A percentile compares a stretch with the other conserved stretches of the same genome.
These are phyloP conservation scores for Aechmea fasciata DNA, from an alignment of 176 grass and related monocot genomes.

Conservation along the genomic window DNA sequence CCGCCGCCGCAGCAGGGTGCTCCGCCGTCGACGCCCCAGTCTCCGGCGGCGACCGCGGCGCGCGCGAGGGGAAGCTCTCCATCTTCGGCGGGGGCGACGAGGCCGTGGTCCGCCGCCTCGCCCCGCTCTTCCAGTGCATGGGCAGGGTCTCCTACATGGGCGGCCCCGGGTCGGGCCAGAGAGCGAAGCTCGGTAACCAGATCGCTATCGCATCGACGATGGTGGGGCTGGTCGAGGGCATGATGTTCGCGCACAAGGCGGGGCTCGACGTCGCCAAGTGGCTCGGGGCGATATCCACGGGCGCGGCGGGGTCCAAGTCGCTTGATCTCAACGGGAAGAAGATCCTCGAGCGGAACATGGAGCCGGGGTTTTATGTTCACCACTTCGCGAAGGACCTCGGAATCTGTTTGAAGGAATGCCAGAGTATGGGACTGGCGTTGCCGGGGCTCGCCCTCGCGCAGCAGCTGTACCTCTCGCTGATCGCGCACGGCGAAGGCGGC, in stretches of 20 bases:
- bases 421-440: constrained; percentile 84
- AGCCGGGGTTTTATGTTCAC: constrained; percentile 75
- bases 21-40: constrained; percentile 62
- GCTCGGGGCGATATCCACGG: constrained; percentile 90
- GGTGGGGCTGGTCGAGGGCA: constrained; percentile 92
- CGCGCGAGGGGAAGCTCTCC: constrained; percentile 59
- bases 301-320: constrained; percentile 77
- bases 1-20: constrained; percentile 24
- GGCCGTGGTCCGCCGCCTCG: constrained; percentile 36
- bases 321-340: constrained; percentile 71
- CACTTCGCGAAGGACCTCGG: constrained; percentile 97
- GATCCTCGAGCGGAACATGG: constrained; percentile 88
- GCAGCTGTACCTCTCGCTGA: constrained; percentile 74
- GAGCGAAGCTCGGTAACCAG: constrained; percentile 90
- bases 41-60: constrained; percentile 75
- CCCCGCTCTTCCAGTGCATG: constrained; percentile 78
- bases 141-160: constrained; percentile 77
- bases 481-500: constrained; percentile 71
- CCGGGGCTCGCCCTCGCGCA: constrained; percentile 81
- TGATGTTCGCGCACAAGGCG: constrained; percentile 91
- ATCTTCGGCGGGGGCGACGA: constrained; percentile 72
- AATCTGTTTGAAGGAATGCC: constrained; percentile 86
- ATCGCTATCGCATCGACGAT: constrained; percentile 90
- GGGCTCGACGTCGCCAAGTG: constrained; percentile 76
- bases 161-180: constrained; percentile 62